Conservation (phyloP, 73 alveolate species). For the Diophrys appendiculata region DNA sequence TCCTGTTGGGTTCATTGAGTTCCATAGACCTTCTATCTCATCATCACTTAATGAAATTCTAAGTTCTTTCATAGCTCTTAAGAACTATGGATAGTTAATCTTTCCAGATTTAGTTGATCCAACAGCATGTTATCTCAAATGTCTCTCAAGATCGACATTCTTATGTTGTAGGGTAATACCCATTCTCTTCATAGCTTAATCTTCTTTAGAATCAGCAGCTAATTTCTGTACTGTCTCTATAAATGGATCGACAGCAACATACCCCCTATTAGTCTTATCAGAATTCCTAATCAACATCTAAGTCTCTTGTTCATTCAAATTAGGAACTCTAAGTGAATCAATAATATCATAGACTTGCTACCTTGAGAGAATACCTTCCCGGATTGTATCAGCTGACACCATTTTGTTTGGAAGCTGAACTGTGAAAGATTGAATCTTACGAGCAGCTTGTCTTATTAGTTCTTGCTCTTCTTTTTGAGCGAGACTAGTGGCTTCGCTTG, state of each 20-base stretch:
- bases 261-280: slow-evolving; percentile 52
- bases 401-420: not conserved
- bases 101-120: slow-evolving; percentile 6
- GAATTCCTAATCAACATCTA: slow-evolving; percentile 22
- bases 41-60: slow-evolving; percentile 11
- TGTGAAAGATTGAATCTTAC: not conserved
- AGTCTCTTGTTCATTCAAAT: not conserved
- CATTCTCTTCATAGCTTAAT: slow-evolving; percentile 18
- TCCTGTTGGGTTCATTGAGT: not conserved
- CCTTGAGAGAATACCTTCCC: not conserved
- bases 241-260: slow-evolving; percentile 38
- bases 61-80: slow-evolving; percentile 11
- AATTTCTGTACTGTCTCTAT: slow-evolving; percentile 44
- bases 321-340: not conserved
- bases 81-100: slow-evolving; percentile 3
- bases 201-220: slow-evolving; percentile 48
- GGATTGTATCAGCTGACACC: not conserved
- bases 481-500: not conserved
- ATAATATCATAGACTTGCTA: not conserved
- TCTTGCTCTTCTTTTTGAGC: not conserved
- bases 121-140: not conserved
- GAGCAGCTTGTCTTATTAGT: not conserved
- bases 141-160: slow-evolving; percentile 11
- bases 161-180: slow-evolving; percentile 13
- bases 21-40: slow-evolving; percentile 10